Conservation (phyloP, 192 early-diverging fungal species). For the Entomortierella chlamydospora region DNA sequence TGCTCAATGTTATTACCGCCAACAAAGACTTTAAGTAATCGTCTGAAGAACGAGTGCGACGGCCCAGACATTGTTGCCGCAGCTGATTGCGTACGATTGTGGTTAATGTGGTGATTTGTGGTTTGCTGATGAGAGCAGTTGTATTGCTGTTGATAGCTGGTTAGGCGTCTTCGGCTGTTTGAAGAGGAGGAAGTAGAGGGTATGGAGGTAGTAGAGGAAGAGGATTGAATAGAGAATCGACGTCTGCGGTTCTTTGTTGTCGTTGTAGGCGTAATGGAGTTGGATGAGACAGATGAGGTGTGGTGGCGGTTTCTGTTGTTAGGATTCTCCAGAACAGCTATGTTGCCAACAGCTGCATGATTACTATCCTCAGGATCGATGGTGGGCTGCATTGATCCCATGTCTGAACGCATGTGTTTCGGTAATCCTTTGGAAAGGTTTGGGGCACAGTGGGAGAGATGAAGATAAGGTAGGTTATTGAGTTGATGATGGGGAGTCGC, state of each 20-base stretch:
- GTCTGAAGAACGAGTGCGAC: conserved; percentile 22
- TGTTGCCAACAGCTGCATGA: neutral
- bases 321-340: neutral
- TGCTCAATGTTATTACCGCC: neutral
- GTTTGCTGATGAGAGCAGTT: neutral
- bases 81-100: conserved; percentile 5
- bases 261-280: neutral
- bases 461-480: neutral
- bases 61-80: conserved; percentile 12
- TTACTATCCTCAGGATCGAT: neutral
- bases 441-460: neutral
- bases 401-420: neutral
- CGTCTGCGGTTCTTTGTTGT: conserved; percentile 9
- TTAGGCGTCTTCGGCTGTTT: neutral
- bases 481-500: no score
- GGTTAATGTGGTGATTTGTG: neutral
- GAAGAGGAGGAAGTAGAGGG: neutral
- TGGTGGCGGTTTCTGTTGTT: conserved; percentile 10
- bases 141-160: neutral
- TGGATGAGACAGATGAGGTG: conserved; percentile 1
- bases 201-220: neutral
- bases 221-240: conserved; percentile 19
- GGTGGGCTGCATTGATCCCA: conserved; percentile 3
- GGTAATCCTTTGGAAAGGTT: neutral
- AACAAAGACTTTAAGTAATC: conserved; percentile 33